These are phyloP conservation scores for Escallonia rubra DNA, from an alignment of 129 eudicot genomes.

Conservation along the genomic window DNA sequence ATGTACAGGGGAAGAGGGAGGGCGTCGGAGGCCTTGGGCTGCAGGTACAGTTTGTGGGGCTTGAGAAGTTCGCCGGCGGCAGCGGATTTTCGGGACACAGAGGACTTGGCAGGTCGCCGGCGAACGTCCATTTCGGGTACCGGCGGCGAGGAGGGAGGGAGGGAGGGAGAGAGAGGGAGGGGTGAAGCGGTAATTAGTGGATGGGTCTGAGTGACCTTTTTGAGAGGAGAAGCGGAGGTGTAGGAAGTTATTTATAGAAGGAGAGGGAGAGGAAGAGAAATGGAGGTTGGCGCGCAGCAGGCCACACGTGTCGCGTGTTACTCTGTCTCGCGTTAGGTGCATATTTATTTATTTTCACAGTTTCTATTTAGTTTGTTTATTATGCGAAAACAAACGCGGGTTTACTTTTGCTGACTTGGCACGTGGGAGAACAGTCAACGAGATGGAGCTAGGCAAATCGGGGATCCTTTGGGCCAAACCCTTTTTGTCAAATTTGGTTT, in stretches of 20 bases:
- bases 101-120: conserved; percentile 38
- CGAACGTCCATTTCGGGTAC: conserved; percentile 39
- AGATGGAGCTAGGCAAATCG: too few relatives aligned
- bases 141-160: background rate
- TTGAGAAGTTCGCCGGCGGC: conserved; percentile 37
- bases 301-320: background rate
- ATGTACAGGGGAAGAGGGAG: conserved; percentile 50
- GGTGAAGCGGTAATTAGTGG: background rate
- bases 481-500: too few relatives aligned
- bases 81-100: conserved; percentile 5
- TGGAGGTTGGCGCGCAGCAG: background rate
- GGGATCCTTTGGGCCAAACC: too few relatives aligned
- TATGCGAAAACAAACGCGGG: too few relatives aligned
- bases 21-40: conserved; percentile 40
- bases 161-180: conserved; percentile 7
- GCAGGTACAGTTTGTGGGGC: conserved; percentile 4
- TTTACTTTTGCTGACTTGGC: too few relatives aligned
- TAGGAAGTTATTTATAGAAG: background rate
- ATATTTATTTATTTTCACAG: too few relatives aligned
- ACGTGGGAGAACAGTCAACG: too few relatives aligned
- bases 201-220: background rate
- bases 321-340: background rate
- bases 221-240: conserved; percentile 3
- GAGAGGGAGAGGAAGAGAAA: background rate
- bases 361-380: too few relatives aligned